These are phyloP conservation scores for Purshia tridentata DNA, from an alignment of 306 rosid species.

Conservation along the genomic window DNA sequence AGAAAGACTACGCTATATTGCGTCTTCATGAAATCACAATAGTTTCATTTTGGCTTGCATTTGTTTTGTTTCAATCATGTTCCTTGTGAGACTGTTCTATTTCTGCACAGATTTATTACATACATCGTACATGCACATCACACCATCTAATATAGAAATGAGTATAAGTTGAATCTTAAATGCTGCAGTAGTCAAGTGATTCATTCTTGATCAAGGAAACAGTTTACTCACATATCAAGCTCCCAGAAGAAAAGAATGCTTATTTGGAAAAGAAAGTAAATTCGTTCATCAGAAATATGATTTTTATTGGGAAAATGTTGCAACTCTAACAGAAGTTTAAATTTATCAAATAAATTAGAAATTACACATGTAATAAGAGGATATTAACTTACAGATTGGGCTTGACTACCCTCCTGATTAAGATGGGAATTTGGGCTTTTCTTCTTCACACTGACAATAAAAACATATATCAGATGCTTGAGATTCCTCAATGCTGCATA, in stretches of 20 bases:
- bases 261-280: too few relatives aligned
- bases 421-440: slow-evolving; percentile 28
- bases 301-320: background rate
- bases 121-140: background rate
- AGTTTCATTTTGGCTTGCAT: background rate
- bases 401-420: slow-evolving; percentile 51
- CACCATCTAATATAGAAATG: slow-evolving; percentile 3
- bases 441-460: slow-evolving; percentile 47
- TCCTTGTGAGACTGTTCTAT: background rate
- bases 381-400: slow-evolving; percentile 61
- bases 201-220: background rate
- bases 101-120: background rate
- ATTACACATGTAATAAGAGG: background rate
- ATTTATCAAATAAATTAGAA: background rate
- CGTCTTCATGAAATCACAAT: background rate
- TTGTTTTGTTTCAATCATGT: background rate
- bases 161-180: background rate
- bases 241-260: background rate
- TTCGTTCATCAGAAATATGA: background rate
- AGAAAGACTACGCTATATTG: background rate
- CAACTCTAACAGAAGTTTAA: background rate
- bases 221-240: slow-evolving; percentile 5
- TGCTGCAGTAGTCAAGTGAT: background rate
- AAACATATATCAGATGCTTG: slow-evolving; percentile 24
- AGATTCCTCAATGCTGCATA: slow-evolving; percentile 1